These are phyloP conservation scores for Yamadazyma diospyri DNA, from an alignment of 1,139 yeast species.

Conservation along the genomic window DNA sequence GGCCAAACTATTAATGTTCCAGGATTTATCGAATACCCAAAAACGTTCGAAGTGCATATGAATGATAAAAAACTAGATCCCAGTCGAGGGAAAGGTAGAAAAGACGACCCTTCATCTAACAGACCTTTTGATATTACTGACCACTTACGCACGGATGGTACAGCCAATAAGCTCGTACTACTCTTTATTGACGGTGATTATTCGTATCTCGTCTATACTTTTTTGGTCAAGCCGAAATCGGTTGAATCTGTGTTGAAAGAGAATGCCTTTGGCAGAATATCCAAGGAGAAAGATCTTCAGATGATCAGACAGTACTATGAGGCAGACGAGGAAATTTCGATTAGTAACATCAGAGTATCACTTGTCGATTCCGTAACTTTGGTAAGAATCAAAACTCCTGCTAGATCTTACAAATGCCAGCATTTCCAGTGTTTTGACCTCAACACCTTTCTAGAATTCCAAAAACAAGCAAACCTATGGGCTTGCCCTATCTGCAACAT, in stretches of 20 bases:
- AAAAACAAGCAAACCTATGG: conserved; percentile 63
- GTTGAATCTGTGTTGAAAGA: conserved; percentile 31
- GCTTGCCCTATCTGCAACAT: conserved; percentile 62
- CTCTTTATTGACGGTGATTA: conserved; percentile 51
- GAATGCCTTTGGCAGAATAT: conserved; percentile 13
- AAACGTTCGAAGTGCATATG: conserved; percentile 52
- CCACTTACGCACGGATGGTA: conserved; percentile 13
- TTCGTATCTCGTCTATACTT: conserved; percentile 41
- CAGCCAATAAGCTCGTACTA: conserved; percentile 41
- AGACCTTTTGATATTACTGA: conserved; percentile 64
- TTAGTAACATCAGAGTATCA: conserved; percentile 54
- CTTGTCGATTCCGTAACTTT: conserved; percentile 65
- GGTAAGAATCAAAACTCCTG: conserved; percentile 58
- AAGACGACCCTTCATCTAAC: conserved; percentile 60
- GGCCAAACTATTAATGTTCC: not conserved
- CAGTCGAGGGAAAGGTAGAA: conserved; percentile 48
- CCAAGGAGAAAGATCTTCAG: conserved; percentile 7
- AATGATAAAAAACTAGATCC: conserved; percentile 47
- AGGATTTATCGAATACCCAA: conserved; percentile 41
- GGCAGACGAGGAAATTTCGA: conserved; percentile 48
- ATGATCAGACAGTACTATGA: conserved; percentile 39
- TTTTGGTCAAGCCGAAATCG: conserved; percentile 44
- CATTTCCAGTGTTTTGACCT: conserved; percentile 78
- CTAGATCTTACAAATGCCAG: conserved; percentile 53
- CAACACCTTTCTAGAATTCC: conserved; percentile 53